Evolutionary conservation across 2,329 filamentous ascomycete genomes (phyloP), one percentile per base, ranked within the genome.

Genomic region (Aspergillus unguis): DNA sequence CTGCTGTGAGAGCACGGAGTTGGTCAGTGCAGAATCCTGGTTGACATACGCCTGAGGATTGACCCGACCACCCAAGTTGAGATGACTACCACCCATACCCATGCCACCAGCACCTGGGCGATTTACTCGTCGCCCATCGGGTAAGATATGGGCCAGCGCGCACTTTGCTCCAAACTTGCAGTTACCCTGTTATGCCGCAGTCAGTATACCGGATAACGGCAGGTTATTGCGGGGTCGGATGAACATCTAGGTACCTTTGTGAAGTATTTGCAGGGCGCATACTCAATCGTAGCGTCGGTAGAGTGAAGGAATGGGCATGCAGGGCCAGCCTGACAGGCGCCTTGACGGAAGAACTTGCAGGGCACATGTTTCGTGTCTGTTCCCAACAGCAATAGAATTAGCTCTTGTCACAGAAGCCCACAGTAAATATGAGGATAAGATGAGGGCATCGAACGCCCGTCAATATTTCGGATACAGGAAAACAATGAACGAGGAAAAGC

Each of bases 131-230:
- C 90, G 86, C 55, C 94, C 94, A 72, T 97, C 92, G 62, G 92
- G 91, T 44, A 96, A 85, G 65, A 97, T 88, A 73, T 99, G 94
- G 60, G 95, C 90, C 68, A 97, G 90, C 67, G 92, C 92, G 79
- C 94, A 99, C 75, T 97, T 97, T 58, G 90, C 88, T 57, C 94
- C 94, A 71, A 97, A 99, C 73, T 97, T 97, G 85, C 94, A 99
- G 75, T 96, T 96, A 62, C 94, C 94, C 90, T 96, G 64, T 48
- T 53, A 31, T 10, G 28, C 36, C 17, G 64, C 58, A 63, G 67
- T 66, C 54, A 62, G 56, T 48, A 26, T 17, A 44, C 46, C 32
- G 7, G 8, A 31, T 31, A 28, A 32, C 6, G 6, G 37, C 23
- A 31, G 29, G 29, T 45, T 26, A 7, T 17, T 33, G 32, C 17